Evolutionary conservation across 768 basidiomycete species (phyloP), one percentile per base, ranked within the genome.

Genomic region (Mycena vitilis): DNA sequence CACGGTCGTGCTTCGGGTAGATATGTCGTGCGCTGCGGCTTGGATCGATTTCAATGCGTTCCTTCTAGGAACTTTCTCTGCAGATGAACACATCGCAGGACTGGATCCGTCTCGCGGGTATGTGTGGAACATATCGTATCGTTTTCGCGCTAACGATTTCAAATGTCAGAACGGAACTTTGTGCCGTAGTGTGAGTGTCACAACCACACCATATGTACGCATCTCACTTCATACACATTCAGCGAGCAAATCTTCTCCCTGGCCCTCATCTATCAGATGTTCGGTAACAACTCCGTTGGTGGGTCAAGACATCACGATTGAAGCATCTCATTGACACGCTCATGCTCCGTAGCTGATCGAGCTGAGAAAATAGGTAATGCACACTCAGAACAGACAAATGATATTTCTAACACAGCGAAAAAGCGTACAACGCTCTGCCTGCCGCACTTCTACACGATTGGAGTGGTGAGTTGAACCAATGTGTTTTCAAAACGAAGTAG

Each of bases 191-290:
- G 82, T 83, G 67, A 30, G 79, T 70, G 13, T n/a, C 40, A 10
- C 18, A 20, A 58, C 55, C 23, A 5, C 18, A 44, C 15, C 23
- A 30, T n/a, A 34, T 4, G 4, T 3, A 22, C 5, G 12, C 18
- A 34, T 63, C n/a, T 55, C 11, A 44, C 12, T 30, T 34, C 23
- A 12, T 48, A 42, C 13, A 2, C 10, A 56, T 47, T n/a, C 37
- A 83, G 81, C 1, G 83, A 84, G 64, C 83, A 83, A 66, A 83
- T 84, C 2, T 83, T 84, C 67, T 83, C 82, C 1, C 72, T 84
- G 11, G 80, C 81, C 1, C 78, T 80, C 2, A 78, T 84, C 47
- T 84, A 83, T 62, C 79, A 82, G 59, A 81, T 76, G 20, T 79
- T 83, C 23, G 83, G 82, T 0, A 81, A 83, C 66, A 83, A 82